Percentiles rank a stretch among this genome's conserved stretches.
Conservation (phyloP, 495 filamentous ascomycete species). For the Xylaria cubensis region DNA sequence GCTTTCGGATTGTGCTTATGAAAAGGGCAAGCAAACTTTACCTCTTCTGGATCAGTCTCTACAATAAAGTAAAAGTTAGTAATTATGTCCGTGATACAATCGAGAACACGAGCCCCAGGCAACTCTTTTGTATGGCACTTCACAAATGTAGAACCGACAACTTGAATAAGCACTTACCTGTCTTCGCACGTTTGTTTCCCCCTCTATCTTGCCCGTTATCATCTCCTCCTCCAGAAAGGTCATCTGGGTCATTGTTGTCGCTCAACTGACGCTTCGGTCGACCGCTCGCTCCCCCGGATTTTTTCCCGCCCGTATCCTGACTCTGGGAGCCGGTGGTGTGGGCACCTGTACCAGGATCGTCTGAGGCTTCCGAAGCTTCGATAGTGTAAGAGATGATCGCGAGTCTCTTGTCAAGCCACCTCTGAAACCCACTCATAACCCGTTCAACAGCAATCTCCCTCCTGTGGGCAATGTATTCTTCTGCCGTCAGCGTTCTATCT, state of each 20-base stretch:
- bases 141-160: not conserved
- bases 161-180: slow-evolving; percentile 20
- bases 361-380: slow-evolving; percentile 40
- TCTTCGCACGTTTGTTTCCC: slow-evolving; percentile 39
- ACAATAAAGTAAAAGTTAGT: slow-evolving; percentile 6
- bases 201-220: slow-evolving; percentile 37
- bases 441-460: slow-evolving; percentile 33
- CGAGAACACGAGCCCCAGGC: not conserved
- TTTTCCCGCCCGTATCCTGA: slow-evolving; percentile 29
- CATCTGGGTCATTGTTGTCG: slow-evolving; percentile 34
- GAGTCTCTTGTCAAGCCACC: slow-evolving; percentile 40
- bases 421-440: slow-evolving; percentile 37
- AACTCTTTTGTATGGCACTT: not conserved
- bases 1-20: slow-evolving; percentile 47
- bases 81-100: not conserved
- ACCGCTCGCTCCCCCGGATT: slow-evolving; percentile 29
- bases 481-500: slow-evolving; percentile 36
- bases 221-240: slow-evolving; percentile 34
- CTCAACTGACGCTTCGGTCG: slow-evolving; percentile 36
- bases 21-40: slow-evolving; percentile 52
- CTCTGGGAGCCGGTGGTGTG: slow-evolving; percentile 30
- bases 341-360: slow-evolving; percentile 25
- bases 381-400: slow-evolving; percentile 40
- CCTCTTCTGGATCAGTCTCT: slow-evolving; percentile 30
- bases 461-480: slow-evolving; percentile 40